phyloP scores from a whole-genome alignment of 805 yeast species.

The Kluyveromyces nonfermentans region DNA sequence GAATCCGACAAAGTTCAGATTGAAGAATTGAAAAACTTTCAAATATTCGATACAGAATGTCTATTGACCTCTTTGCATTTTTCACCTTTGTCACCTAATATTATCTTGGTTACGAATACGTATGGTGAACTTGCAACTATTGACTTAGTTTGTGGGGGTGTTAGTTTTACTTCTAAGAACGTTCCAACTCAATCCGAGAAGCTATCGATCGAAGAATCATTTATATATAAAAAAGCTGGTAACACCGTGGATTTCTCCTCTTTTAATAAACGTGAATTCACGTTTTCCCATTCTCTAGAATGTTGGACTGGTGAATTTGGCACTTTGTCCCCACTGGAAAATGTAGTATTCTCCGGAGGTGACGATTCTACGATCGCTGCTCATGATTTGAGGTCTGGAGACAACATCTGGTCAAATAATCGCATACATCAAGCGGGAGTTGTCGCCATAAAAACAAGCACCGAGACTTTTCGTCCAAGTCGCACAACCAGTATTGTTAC shows the following conservation, averaged over 20 bases:
- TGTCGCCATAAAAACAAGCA: slow-evolving; percentile 56
- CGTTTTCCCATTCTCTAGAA: slow-evolving; percentile 55
- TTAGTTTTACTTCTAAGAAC: slow-evolving; percentile 3
- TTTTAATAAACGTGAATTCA: neutral
- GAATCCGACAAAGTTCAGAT: slow-evolving; percentile 14
- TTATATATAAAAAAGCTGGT: slow-evolving; percentile 13
- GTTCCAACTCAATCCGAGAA: slow-evolving; percentile 4
- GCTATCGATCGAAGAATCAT: slow-evolving; percentile 4
- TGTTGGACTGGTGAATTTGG: slow-evolving; percentile 86
- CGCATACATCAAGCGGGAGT: slow-evolving; percentile 87
- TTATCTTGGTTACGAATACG: slow-evolving; percentile 53
- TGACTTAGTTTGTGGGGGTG: slow-evolving; percentile 10
- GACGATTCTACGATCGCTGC: slow-evolving; percentile 75
- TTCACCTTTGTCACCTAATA: slow-evolving; percentile 33
- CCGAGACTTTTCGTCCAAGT: slow-evolving; percentile 14
- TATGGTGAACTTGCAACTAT: slow-evolving; percentile 45
- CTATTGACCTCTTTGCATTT: slow-evolving; percentile 61
- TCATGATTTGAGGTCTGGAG: slow-evolving; percentile 48
- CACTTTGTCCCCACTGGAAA: slow-evolving; percentile 38
- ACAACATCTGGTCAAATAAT: slow-evolving; percentile 25
- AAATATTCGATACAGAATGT: slow-evolving; percentile 38
- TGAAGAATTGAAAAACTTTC: slow-evolving; percentile 26
- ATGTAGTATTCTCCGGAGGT: slow-evolving; percentile 77
- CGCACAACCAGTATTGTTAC: slow-evolving; percentile 39
- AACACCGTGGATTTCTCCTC: neutral